Evolutionary conservation across 306 rosid genomes (phyloP).

Genomic region (Vigna mungo): DNA sequence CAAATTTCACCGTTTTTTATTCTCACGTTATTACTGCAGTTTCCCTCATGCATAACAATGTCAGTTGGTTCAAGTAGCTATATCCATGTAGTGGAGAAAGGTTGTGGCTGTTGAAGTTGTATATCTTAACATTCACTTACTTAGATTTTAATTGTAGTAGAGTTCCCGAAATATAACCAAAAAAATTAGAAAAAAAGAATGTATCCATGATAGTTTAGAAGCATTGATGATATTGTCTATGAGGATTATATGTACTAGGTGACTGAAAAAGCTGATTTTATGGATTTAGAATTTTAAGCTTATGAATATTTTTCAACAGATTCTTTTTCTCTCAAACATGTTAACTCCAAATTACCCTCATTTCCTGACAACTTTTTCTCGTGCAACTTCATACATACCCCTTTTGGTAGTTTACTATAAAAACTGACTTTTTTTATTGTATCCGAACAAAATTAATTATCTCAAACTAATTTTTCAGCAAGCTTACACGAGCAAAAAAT

Average conservation of each 20-base stretch:
- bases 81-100: not conserved
- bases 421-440: no score
- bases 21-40: not conserved
- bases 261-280: not conserved
- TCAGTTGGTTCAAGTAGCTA: not conserved
- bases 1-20: not conserved
- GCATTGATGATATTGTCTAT: not conserved
- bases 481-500: no score
- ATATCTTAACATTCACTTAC: conserved; percentile 28
- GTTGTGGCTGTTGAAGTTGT: not conserved
- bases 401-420: no score
- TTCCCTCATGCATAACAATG: not conserved
- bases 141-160: conserved; percentile 2
- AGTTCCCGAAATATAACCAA: not conserved
- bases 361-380: no score
- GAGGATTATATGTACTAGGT: not conserved
- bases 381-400: no score
- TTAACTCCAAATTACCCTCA: no score
- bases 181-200: conserved; percentile 2
- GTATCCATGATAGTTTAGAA: not conserved
- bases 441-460: no score
- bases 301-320: no score
- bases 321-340: no score
- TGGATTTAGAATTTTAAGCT: no score
- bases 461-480: no score